phyloP scores from a whole-genome alignment of 768 basidiomycete species.

The Podaxis sp. region DNA sequence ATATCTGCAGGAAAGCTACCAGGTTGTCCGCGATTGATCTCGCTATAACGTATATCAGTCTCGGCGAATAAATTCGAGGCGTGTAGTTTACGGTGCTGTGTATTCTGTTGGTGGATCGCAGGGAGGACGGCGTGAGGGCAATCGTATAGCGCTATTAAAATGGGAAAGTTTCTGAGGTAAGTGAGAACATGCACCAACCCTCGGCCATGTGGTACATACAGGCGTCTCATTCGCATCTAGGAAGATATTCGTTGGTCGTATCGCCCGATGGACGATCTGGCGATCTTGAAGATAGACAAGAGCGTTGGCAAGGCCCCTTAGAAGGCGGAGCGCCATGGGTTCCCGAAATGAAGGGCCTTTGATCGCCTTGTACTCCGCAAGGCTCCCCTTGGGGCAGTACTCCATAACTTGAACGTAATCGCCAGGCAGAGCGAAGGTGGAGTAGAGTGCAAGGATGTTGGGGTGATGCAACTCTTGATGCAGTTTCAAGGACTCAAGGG shows the following conservation, averaged over 20 bases:
- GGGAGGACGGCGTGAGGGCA: constrained; percentile 25
- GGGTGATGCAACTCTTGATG: constrained; percentile 50
- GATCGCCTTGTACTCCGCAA: constrained; percentile 30
- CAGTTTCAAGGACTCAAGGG: constrained; percentile 20
- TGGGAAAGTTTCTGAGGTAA: constrained; percentile 42
- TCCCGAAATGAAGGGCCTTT: constrained; percentile 29
- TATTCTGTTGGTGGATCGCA: constrained; percentile 19
- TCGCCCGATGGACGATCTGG: constrained; percentile 42
- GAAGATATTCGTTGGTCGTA: constrained; percentile 39
- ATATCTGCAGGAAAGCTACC: constrained; percentile 40
- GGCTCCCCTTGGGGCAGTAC: constrained; percentile 40
- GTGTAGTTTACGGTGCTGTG: constrained; percentile 39
- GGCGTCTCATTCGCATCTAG: constrained; percentile 38
- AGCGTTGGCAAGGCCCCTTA: constrained; percentile 40
- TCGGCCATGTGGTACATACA: constrained; percentile 28
- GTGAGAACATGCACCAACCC: background rate
- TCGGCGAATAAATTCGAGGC: background rate
- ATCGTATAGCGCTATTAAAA: constrained; percentile 36
- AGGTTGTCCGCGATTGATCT: constrained; percentile 32
- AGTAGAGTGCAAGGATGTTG: constrained; percentile 46
- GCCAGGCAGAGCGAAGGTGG: constrained; percentile 32
- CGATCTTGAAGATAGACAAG: constrained; percentile 43
- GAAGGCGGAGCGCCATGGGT: constrained; percentile 35
- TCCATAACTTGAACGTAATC: constrained; percentile 43
- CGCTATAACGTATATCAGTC: constrained; percentile 27